Percentiles rank a stretch among this genome's conserved stretches.
phyloP scores from a whole-genome alignment of 176 grass and related monocot species.

The Lolium rigidum region DNA sequence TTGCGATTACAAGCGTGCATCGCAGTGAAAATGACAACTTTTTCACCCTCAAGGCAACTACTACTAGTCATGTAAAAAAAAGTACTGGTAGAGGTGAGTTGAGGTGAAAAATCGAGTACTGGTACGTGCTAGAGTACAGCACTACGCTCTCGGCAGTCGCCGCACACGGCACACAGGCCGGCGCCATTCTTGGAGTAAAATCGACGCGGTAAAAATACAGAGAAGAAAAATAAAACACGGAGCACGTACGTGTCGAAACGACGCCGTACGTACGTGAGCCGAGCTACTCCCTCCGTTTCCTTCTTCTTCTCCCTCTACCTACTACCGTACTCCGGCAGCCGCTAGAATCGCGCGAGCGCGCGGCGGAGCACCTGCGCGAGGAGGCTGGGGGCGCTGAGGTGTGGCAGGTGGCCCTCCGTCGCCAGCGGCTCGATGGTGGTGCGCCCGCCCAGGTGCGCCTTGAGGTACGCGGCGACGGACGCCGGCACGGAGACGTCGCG shows the following conservation, averaged over 20 bases:
- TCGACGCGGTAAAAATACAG: slow-evolving; percentile 30
- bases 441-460: slow-evolving; percentile 73
- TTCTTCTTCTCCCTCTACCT: neutral
- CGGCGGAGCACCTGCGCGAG: slow-evolving; percentile 81
- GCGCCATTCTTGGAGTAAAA: slow-evolving; percentile 39
- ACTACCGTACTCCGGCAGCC: no score
- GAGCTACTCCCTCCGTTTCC: neutral
- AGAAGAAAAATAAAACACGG: neutral
- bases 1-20: neutral
- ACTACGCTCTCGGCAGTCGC: no score
- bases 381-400: slow-evolving; percentile 84
- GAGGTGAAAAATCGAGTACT: no score
- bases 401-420: slow-evolving; percentile 93
- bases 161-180: neutral
- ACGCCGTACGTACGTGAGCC: neutral
- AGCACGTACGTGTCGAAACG: neutral
- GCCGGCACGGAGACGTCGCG: slow-evolving; percentile 91
- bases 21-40: neutral
- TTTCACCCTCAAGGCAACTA: neutral
- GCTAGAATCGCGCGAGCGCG: slow-evolving; percentile 60
- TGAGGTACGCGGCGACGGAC: slow-evolving; percentile 79
- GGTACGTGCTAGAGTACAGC: no score
- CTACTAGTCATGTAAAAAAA: no score
- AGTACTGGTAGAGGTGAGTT: no score
- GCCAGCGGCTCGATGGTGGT: slow-evolving; percentile 72